These are phyloP conservation scores for Kwoniella shandongensis DNA, from an alignment of 768 basidiomycete species.

Conservation along the genomic window DNA sequence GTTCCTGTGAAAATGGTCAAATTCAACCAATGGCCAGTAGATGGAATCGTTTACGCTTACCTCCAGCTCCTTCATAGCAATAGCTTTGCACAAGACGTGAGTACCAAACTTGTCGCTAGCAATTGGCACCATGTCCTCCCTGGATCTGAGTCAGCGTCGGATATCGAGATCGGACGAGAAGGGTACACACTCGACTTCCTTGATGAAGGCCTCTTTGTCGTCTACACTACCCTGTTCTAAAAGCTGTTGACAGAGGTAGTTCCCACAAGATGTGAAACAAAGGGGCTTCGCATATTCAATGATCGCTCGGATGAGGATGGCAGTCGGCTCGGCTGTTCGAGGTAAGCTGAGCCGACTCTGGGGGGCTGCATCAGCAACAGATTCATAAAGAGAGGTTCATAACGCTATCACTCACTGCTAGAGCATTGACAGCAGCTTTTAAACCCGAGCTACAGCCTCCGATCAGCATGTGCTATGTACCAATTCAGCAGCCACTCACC, in stretches of 20 bases:
- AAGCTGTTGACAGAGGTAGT: conserved; percentile 51
- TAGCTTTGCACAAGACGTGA: conserved; percentile 50
- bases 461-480: not conserved
- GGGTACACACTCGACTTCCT: conserved; percentile 36
- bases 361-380: not conserved
- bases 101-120: conserved; percentile 50
- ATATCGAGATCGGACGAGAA: not conserved
- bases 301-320: conserved; percentile 30
- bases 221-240: conserved; percentile 37
- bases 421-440: conserved; percentile 39
- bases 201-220: conserved; percentile 40
- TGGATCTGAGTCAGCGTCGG: conserved; percentile 4
- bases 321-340: conserved; percentile 3
- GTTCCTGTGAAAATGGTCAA: conserved; percentile 18
- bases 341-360: conserved; percentile 32
- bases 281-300: conserved; percentile 35
- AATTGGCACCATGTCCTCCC: conserved; percentile 43
- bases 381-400: not conserved
- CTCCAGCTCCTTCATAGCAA: conserved; percentile 42
- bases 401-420: conserved; percentile 43
- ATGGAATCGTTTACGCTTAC: conserved; percentile 18
- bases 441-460: conserved; percentile 23
- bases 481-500: conserved; percentile 12
- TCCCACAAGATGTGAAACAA: conserved; percentile 46
- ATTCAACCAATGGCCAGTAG: not conserved